Percentiles rank a stretch among this genome's conserved stretches.
These are phyloP conservation scores for Boehmeria nivea DNA, from an alignment of 306 rosid genomes.

Conservation along the genomic window DNA sequence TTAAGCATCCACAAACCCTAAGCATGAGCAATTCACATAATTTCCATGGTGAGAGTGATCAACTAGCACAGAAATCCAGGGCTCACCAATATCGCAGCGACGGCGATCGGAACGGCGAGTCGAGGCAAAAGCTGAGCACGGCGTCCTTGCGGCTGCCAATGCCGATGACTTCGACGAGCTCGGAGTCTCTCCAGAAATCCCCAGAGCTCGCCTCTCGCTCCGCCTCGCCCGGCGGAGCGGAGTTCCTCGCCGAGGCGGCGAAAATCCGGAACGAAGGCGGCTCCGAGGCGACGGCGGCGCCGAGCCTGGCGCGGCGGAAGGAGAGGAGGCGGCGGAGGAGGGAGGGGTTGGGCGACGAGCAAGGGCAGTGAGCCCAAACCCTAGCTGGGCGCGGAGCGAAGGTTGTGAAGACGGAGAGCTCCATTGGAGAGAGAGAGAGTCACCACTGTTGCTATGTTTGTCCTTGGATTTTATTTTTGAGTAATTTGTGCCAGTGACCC, in stretches of 20 bases:
- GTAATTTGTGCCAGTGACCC: too few species aligned
- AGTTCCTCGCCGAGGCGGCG: slow-evolving; percentile 26
- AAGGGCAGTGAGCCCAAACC: slow-evolving; percentile 22
- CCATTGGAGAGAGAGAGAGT: slow-evolving; percentile 48
- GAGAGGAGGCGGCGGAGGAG: slow-evolving; percentile 17
- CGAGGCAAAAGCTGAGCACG: slow-evolving; percentile 65
- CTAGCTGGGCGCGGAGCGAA: slow-evolving; percentile 26
- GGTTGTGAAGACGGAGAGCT: slow-evolving; percentile 34
- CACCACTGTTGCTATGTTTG: too few species aligned
- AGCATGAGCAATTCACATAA: neutral
- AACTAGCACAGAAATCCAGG: neutral
- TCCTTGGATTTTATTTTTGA: too few species aligned
- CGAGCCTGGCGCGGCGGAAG: slow-evolving; percentile 15
- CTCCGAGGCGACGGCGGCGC: slow-evolving; percentile 23
- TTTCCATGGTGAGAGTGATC: neutral
- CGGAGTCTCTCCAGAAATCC: slow-evolving; percentile 40
- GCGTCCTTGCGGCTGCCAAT: slow-evolving; percentile 91
- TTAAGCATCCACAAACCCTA: slow-evolving; percentile 4
- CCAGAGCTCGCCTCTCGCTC: slow-evolving; percentile 25
- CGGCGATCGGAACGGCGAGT: slow-evolving; percentile 48
- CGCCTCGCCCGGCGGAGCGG: slow-evolving; percentile 21
- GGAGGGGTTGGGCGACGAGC: slow-evolving; percentile 29
- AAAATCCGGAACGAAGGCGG: slow-evolving; percentile 27
- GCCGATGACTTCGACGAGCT: slow-evolving; percentile 61
- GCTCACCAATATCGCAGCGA: slow-evolving; percentile 67